phyloP scores from a whole-genome alignment of 2,329 filamentous ascomycete genomes.

The Pyrenophora graminea region DNA sequence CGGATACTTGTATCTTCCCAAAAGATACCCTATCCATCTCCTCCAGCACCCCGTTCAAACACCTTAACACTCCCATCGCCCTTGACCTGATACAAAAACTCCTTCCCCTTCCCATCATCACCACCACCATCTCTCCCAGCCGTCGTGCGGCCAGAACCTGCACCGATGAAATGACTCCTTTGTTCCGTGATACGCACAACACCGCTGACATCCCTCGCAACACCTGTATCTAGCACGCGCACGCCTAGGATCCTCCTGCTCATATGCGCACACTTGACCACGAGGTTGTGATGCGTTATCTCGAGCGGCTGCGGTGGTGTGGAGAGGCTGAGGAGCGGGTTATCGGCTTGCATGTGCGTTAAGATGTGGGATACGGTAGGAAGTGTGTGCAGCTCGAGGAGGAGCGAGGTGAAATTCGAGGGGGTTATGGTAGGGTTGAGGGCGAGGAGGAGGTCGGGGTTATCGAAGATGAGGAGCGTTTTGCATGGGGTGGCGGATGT shows the following conservation, averaged over 20 bases:
- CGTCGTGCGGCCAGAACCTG: slow-evolving; percentile 25
- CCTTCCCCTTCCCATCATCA: slow-evolving; percentile 57
- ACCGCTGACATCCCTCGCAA: slow-evolving; percentile 88
- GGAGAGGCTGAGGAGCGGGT: slow-evolving; percentile 66
- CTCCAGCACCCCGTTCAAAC: slow-evolving; percentile 73
- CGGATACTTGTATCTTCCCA: too few relatives aligned
- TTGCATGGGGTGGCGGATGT: slow-evolving; percentile 22
- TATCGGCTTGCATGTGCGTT: slow-evolving; percentile 71
- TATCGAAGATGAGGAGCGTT: slow-evolving; percentile 52
- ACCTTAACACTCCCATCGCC: slow-evolving; percentile 79
- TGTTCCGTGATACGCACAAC: slow-evolving; percentile 73
- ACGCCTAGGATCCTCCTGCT: slow-evolving; percentile 73
- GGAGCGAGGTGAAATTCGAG: slow-evolving; percentile 24
- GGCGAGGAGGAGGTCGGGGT: slow-evolving; percentile 50
- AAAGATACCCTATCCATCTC: slow-evolving; percentile 11
- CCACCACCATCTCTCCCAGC: slow-evolving; percentile 25
- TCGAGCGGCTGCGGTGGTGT: slow-evolving; percentile 49
- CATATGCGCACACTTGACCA: slow-evolving; percentile 73
- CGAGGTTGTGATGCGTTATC: slow-evolving; percentile 55
- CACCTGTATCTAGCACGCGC: slow-evolving; percentile 79
- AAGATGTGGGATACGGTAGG: slow-evolving; percentile 69
- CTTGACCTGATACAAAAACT: slow-evolving; percentile 80
- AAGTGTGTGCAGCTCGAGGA: slow-evolving; percentile 35
- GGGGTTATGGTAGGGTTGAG: slow-evolving; percentile 30
- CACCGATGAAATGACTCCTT: slow-evolving; percentile 34